A percentile compares a stretch with the other conserved stretches of the same genome.
Conservation (phyloP, 106 monocot genomes). For the Dendrobium nobile region DNA sequence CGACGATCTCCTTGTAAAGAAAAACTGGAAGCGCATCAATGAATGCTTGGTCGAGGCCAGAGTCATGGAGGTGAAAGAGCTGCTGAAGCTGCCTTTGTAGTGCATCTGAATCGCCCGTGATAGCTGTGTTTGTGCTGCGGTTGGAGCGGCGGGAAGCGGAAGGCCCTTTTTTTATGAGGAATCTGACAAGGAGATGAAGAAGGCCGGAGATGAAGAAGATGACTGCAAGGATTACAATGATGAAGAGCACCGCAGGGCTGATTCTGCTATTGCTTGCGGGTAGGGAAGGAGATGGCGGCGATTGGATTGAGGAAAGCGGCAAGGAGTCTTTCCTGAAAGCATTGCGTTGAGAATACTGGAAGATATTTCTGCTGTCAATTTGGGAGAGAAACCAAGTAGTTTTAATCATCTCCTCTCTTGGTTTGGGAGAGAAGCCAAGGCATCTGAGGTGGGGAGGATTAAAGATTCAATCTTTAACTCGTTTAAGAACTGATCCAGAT, state of each 20-base stretch:
- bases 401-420: conserved; percentile 19
- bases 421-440: conserved; percentile 14
- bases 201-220: conserved; percentile 91
- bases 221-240: conserved; percentile 81
- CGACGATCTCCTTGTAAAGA: conserved; percentile 73
- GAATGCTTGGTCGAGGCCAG: conserved; percentile 88
- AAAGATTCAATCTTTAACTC: conserved; percentile 7
- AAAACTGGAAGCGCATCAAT: conserved; percentile 91
- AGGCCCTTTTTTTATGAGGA: conserved; percentile 51
- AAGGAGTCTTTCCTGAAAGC: conserved; percentile 17
- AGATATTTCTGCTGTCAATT: conserved; percentile 9
- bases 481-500: background rate
- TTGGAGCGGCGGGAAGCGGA: conserved; percentile 10
- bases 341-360: background rate
- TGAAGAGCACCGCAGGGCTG: conserved; percentile 82
- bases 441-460: conserved; percentile 10
- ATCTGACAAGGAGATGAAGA: conserved; percentile 73
- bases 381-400: conserved; percentile 13
- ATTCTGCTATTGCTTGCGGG: conserved; percentile 37
- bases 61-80: conserved; percentile 88
- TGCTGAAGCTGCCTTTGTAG: conserved; percentile 91
- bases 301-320: conserved; percentile 21
- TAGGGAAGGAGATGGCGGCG: conserved; percentile 15
- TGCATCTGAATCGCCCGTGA: conserved; percentile 33
- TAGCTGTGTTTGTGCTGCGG: conserved; percentile 6